phyloP scores from a whole-genome alignment of 495 filamentous ascomycete species.

The Podospora anserina region DNA sequence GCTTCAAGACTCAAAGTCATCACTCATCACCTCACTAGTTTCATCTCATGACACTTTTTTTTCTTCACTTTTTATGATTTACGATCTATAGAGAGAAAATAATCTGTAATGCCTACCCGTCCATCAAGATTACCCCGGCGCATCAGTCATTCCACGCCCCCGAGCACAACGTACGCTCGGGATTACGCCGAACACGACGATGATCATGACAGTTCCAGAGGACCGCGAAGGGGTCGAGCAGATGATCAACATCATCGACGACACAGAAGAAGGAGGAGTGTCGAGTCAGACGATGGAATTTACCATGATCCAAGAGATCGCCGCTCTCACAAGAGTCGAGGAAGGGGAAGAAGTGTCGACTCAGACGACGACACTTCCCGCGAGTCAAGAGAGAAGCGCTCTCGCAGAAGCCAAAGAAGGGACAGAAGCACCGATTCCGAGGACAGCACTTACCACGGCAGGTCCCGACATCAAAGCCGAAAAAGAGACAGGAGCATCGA shows the following conservation, averaged over 20 bases:
- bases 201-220: neutral
- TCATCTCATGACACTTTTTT: neutral
- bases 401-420: slow-evolving; percentile 2
- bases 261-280: neutral
- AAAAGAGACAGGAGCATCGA: slow-evolving; percentile 6
- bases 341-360: neutral
- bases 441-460: neutral
- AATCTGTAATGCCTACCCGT: neutral
- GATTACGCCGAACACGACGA: neutral
- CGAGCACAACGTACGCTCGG: neutral
- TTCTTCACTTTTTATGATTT: neutral
- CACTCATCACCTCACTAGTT: neutral
- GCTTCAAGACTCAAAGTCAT: neutral
- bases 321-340: slow-evolving; percentile 13
- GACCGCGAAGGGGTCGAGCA: neutral
- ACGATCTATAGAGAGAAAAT: neutral
- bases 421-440: neutral
- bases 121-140: slow-evolving; percentile 6
- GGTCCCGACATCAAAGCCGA: neutral
- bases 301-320: slow-evolving; percentile 20
- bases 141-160: slow-evolving; percentile 9
- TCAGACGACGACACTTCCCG: neutral
- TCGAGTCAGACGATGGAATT: slow-evolving; percentile 3
- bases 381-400: neutral
- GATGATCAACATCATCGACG: neutral